Evolutionary conservation across 345 rosid species (phyloP), one percentile per base, ranked within the genome.

Genomic region (Citrus trifoliata): DNA sequence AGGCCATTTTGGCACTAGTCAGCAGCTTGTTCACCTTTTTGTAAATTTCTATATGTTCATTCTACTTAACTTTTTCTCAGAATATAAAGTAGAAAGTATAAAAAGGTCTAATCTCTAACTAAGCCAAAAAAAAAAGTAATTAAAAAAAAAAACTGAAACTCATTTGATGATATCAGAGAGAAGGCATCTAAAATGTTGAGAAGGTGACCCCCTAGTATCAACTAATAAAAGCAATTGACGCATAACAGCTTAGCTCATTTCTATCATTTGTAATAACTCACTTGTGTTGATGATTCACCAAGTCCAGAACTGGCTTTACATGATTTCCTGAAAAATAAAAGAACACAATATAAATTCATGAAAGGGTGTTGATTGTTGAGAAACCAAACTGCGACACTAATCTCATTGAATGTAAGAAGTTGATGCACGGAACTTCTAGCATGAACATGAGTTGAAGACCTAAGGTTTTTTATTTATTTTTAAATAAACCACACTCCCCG

Each of bases 211-310:
- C 42, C n/a, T 46, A 32, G 68, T 30, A 32, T 30, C 68, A 6
- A 32, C 69, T 32, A 16, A 32, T 32, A 8, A 22, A 33, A 64
- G n/a, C 18, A 21, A 16, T 5, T 55, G 42, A 72, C 22, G 22
- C 19, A 46, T 21, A 24, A 72, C 27, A 72, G 64, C 75, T n/a
- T 14, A 74, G 37, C 8, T 63, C 37, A 63, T 28, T 38, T 64
- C 60, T 22, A 60, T 53, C 66, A 76, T 61, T 24, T 24, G 24
- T 24, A n/a, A 69, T 73, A 55, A 85, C 98, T 89, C 87, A 95
- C 99, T 88, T 90, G 71, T 91, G 93, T 78, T 94, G 98, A 60
- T 97, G 97, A 83, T 92, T 94, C 82, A 83, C 86, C 84, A 92
- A 72, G 79, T 95, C 91, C 78, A 95, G 76, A 28, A 88, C 87